Percentiles rank a stretch among this genome's conserved stretches.
phyloP scores from a whole-genome alignment of 768 basidiomycete species.

The Chalciporus sphaerocephalus region DNA sequence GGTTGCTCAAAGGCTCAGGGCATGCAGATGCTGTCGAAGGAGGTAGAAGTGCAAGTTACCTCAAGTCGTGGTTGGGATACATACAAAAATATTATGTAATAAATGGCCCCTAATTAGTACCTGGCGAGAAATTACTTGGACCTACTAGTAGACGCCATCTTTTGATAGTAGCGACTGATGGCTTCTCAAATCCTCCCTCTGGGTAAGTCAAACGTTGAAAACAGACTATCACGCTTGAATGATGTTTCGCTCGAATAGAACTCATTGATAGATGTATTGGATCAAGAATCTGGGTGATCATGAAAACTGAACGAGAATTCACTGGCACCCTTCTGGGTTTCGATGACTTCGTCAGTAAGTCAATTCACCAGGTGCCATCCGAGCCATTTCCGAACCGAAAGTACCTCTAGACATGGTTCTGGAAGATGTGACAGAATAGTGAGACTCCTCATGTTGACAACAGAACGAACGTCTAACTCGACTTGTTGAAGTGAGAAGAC shows the following conservation, averaged over 20 bases:
- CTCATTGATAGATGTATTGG: constrained; percentile 97
- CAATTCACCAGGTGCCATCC: not conserved
- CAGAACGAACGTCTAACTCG: not conserved
- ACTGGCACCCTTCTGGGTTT: constrained; percentile 92
- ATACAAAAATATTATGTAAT: too few relatives aligned
- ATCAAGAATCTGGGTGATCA: constrained; percentile 95
- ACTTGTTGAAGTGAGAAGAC: constrained; percentile 68
- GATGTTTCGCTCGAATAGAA: constrained; percentile 45
- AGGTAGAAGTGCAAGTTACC: too few relatives aligned
- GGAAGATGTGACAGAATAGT: constrained; percentile 97
- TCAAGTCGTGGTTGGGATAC: too few relatives aligned
- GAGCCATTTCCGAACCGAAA: not conserved
- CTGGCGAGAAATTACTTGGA: too few relatives aligned
- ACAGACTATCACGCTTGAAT: not conserved
- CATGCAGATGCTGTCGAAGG: too few relatives aligned
- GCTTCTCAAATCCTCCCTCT: constrained; percentile 93
- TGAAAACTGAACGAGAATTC: constrained; percentile 97
- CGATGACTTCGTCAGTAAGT: constrained; percentile 99
- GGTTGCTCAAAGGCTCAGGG: too few relatives aligned
- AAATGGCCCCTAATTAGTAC: too few relatives aligned
- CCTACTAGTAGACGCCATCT: too few relatives aligned
- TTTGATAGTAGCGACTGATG: too few relatives aligned
- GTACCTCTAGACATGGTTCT: constrained; percentile 74
- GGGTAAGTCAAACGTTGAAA: constrained; percentile 40
- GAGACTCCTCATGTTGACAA: constrained; percentile 28